A percentile compares a stretch with the other conserved stretches of the same genome.
Evolutionary conservation across 345 rosid species (phyloP).

Genomic region (Murraya paniculata): DNA sequence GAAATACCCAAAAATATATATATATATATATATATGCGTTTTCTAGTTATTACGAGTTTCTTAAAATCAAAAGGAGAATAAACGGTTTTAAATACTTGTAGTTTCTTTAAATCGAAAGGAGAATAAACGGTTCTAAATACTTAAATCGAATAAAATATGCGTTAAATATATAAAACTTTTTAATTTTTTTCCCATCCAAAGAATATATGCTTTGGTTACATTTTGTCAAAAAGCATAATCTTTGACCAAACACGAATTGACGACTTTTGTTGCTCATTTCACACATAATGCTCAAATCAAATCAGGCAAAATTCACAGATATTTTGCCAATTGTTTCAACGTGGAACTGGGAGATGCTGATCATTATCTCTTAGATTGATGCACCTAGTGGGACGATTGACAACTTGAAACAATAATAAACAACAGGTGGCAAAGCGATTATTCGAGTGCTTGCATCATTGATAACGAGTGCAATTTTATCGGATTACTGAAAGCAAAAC

Average conservation of each 20-base stretch:
- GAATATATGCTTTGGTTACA: conserved; percentile 19
- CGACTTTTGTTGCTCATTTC: neutral
- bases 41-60: too few relatives aligned
- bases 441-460: neutral
- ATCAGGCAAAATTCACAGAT: too few relatives aligned
- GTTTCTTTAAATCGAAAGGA: too few relatives aligned
- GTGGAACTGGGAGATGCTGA: neutral
- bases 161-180: too few relatives aligned
- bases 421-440: neutral
- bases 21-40: too few relatives aligned
- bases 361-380: neutral
- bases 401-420: neutral
- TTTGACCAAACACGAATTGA: conserved; percentile 3
- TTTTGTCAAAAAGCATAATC: neutral
- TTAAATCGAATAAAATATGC: too few relatives aligned
- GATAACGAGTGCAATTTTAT: neutral
- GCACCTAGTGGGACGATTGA: neutral
- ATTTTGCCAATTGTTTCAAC: too few relatives aligned
- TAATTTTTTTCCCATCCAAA: neutral
- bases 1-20: too few relatives aligned
- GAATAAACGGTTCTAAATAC: too few relatives aligned
- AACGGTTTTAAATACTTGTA: too few relatives aligned
- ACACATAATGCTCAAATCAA: neutral
- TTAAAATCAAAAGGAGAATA: too few relatives aligned
- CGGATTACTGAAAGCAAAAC: neutral